phyloP scores from a whole-genome alignment of 1,284 basidiomycete genomes.

The Laetiporus sulphureus region DNA sequence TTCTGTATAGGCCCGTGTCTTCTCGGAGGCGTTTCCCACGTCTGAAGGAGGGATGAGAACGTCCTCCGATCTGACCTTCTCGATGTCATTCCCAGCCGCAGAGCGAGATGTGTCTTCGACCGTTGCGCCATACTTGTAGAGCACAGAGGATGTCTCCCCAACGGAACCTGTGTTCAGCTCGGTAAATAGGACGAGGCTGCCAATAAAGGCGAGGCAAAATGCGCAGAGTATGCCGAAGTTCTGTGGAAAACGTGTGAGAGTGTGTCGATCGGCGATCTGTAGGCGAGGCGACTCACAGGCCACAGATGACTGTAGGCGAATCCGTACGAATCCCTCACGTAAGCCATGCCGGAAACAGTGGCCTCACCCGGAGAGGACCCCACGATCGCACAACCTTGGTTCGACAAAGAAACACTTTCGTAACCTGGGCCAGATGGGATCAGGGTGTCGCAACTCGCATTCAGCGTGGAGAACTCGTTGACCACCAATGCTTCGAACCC shows the following conservation, averaged over 20 bases:
- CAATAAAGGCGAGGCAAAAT: slow-evolving; percentile 39
- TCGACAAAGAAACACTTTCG: slow-evolving; percentile 37
- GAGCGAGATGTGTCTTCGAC: neutral
- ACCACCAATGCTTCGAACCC: slow-evolving; percentile 42
- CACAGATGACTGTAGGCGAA: slow-evolving; percentile 62
- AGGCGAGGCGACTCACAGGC: slow-evolving; percentile 49
- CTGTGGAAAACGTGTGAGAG: slow-evolving; percentile 20
- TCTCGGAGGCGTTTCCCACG: slow-evolving; percentile 1
- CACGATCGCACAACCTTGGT: slow-evolving; percentile 54
- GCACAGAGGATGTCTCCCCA: slow-evolving; percentile 21
- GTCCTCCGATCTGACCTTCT: neutral
- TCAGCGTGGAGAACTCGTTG: slow-evolving; percentile 46
- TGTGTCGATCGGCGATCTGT: neutral
- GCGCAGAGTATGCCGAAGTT: slow-evolving; percentile 49
- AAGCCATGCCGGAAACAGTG: slow-evolving; percentile 42
- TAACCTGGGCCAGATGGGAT: slow-evolving; percentile 45
- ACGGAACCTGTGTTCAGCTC: slow-evolving; percentile 32
- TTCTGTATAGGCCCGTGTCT: slow-evolving; percentile 14
- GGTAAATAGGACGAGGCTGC: slow-evolving; percentile 42
- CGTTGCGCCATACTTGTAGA: slow-evolving; percentile 28
- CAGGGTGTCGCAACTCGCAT: slow-evolving; percentile 32
- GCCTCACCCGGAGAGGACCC: slow-evolving; percentile 40
- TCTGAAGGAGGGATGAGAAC: neutral
- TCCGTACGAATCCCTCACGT: slow-evolving; percentile 49
- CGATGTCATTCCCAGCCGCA: neutral